Percentiles rank a stretch among this genome's conserved stretches.
phyloP scores from a whole-genome alignment of 1,284 basidiomycete species.

The Ganoderma resinaceum region DNA sequence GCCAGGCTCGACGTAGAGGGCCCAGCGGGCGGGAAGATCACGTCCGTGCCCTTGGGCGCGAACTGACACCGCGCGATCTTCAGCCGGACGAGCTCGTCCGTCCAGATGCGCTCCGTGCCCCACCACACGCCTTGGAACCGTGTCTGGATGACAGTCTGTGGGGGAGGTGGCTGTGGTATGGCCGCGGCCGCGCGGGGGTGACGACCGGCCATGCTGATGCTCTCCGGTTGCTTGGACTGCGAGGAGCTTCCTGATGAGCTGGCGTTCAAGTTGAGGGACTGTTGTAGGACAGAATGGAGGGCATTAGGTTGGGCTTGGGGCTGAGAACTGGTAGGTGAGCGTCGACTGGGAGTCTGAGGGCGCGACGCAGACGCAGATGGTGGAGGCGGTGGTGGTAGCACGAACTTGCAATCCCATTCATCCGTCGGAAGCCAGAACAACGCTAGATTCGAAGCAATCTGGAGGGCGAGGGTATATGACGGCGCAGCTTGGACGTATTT shows the following conservation, averaged over 20 bases:
- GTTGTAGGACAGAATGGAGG: conserved; percentile 33
- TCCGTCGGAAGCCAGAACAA: conserved; percentile 74
- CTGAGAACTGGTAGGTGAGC: conserved; percentile 21
- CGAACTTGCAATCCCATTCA: conserved; percentile 68
- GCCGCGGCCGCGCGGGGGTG: conserved; percentile 8
- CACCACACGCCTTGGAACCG: conserved; percentile 87
- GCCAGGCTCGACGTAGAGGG: conserved; percentile 53
- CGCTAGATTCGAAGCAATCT: conserved; percentile 66
- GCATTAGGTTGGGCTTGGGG: conserved; percentile 14
- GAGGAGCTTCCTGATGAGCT: conserved; percentile 8
- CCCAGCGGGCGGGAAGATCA: conserved; percentile 65
- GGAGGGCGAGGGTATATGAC: conserved; percentile 70
- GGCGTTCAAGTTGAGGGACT: conserved; percentile 34
- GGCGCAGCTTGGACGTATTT: conserved; percentile 55
- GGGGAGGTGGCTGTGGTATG: not conserved
- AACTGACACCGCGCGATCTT: conserved; percentile 70
- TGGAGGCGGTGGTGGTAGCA: conserved; percentile 39
- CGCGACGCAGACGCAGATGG: conserved; percentile 23
- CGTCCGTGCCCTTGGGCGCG: conserved; percentile 63
- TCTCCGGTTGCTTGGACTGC: conserved; percentile 10
- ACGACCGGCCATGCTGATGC: conserved; percentile 26
- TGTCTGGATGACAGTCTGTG: conserved; percentile 51
- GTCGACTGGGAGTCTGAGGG: conserved; percentile 32
- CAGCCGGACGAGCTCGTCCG: conserved; percentile 83
- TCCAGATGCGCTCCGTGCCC: conserved; percentile 90